Percentiles rank a stretch among this genome's conserved stretches.
These are phyloP conservation scores for Termitomyces sp. DNA, from an alignment of 768 basidiomycete species.

Conservation along the genomic window DNA sequence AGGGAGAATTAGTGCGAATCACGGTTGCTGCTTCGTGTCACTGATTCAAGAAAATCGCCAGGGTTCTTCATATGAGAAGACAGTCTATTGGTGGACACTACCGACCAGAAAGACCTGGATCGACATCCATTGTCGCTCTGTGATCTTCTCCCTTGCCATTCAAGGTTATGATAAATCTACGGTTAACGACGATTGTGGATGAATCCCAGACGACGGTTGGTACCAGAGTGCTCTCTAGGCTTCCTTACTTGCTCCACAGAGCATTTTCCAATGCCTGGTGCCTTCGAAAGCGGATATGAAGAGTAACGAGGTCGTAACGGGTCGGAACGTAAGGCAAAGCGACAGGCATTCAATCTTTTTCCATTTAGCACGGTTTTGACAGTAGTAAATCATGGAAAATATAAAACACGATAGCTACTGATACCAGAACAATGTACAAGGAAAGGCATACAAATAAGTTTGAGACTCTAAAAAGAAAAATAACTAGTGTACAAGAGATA, in stretches of 20 bases:
- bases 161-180: neutral
- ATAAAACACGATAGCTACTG: neutral
- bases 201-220: neutral
- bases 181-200: neutral
- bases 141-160: neutral
- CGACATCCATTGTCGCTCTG: neutral
- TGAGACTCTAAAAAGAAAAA: neutral
- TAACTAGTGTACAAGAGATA: constrained; percentile 13
- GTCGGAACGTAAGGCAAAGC: too few relatives aligned
- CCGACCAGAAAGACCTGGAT: neutral
- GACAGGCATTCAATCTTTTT: neutral
- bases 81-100: neutral
- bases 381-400: neutral
- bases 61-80: neutral
- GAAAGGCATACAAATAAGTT: neutral
- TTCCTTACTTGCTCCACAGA: neutral
- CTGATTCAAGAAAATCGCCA: neutral
- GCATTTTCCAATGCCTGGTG: neutral
- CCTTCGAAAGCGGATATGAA: neutral
- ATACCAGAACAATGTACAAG: neutral
- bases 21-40: neutral
- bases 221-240: neutral
- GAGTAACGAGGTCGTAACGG: too few relatives aligned
- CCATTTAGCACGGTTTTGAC: neutral
- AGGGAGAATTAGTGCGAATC: neutral